Base-by-base conservation (phyloP, 768 basidiomycete species). In the Tulasnella sp. region DNA sequence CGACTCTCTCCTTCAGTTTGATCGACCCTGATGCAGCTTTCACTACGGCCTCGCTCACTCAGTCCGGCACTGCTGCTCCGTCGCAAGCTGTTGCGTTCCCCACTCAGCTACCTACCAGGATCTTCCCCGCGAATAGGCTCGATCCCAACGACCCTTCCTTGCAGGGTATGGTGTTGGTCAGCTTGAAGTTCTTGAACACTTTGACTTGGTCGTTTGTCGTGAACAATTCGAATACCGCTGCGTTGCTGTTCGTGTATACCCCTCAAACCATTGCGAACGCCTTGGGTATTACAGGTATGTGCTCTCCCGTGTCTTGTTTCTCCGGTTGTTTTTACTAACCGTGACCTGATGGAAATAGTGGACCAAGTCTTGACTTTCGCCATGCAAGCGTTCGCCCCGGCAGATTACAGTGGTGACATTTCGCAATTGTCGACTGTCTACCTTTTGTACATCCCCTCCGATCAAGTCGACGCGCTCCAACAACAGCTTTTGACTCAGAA, bases 151-250 rank as follows among this genome's bases (percentile, higher is more conserved):
- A 79, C 58, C 76, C 79, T 2, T 67, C 67, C 22, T 64, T 79
- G 49, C 76, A 77, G 34, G 72, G 71, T 25, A 72, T 82, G 0
- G 85, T 86, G 14, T 77, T 64, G 58, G 88, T 94, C 81, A 91
- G 87, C 72, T 79, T 96, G 52, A 80, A 93, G 78, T 91, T 94
- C 82, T 86, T 89, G 74, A 67, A 80, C 4, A 80, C 77, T 1
- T 84, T 96, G 77, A 87, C 86, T 76, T 96, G 94, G 94, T 25
- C 79, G 0, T 93, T 90, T 79, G 91, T 95, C 4, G 88, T 89
- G 52, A 78, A 79, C 17, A 89, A 85, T 77, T 77, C 83, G 9
- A 85, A 90, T 74, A 87, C 92, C 0, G 85, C 88, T 2, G 90
- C 87, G 69, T 93, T 98, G 84, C 86, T 99, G 58, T 93, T 98